Conservation (phyloP, 2,329 filamentous ascomycete genomes). For the Xylaria sp. region DNA sequence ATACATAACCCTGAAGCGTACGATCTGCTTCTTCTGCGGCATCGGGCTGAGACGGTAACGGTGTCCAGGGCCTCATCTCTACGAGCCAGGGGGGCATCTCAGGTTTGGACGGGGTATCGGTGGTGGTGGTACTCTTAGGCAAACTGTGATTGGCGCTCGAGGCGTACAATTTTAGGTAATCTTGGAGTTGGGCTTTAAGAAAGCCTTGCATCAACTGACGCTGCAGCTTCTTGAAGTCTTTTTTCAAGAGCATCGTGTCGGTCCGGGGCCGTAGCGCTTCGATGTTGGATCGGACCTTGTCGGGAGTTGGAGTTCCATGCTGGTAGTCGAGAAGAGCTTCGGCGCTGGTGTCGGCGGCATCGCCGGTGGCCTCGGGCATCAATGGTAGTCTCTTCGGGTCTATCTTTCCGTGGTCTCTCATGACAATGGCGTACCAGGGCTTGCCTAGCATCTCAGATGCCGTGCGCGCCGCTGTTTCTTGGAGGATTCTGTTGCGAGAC, state of each 20-base stretch:
- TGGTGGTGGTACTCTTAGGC: slow-evolving; percentile 1
- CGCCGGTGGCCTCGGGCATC: slow-evolving; percentile 18
- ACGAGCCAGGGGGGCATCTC: slow-evolving; percentile 54
- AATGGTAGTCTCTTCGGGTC: slow-evolving; percentile 25
- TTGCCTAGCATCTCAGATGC: slow-evolving; percentile 52
- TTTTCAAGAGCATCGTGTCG: slow-evolving; percentile 52
- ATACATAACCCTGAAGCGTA: slow-evolving; percentile 48
- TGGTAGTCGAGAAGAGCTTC: slow-evolving; percentile 49
- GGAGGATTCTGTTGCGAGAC: slow-evolving; percentile 45
- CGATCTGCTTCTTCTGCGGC: slow-evolving; percentile 36
- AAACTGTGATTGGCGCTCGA: neutral
- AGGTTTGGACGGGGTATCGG: slow-evolving; percentile 17
- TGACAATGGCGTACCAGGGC: slow-evolving; percentile 59
- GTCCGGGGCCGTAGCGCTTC: slow-evolving; percentile 60
- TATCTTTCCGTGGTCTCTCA: slow-evolving; percentile 52
- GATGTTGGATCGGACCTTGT: slow-evolving; percentile 59
- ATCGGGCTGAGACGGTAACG: slow-evolving; percentile 43
- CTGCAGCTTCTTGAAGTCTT: slow-evolving; percentile 57
- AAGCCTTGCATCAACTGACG: slow-evolving; percentile 58
- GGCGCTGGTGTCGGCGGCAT: slow-evolving; percentile 50
- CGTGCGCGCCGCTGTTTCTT: slow-evolving; percentile 44
- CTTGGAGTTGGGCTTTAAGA: slow-evolving; percentile 56
- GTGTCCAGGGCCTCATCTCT: slow-evolving; percentile 56
- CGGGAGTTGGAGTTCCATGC: slow-evolving; percentile 42
- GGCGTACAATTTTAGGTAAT: slow-evolving; percentile 52